phyloP scores from a whole-genome alignment of 73 alveolate species.

The Breviolum minutum region DNA sequence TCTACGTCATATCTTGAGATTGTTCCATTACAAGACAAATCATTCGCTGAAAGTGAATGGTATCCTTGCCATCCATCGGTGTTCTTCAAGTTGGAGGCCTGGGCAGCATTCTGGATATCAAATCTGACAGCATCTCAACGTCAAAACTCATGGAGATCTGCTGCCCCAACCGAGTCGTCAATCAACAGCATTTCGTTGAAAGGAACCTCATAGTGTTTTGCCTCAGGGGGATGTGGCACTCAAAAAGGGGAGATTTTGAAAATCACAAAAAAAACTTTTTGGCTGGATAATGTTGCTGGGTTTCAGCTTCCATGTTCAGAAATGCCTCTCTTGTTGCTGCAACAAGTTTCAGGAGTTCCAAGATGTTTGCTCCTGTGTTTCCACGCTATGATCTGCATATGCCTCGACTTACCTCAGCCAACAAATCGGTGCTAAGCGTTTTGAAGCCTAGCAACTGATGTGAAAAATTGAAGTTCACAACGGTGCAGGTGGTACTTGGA shows the following conservation, averaged over 20 bases:
- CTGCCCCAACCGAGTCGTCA: constrained; percentile 11
- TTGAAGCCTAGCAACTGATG: too few relatives aligned
- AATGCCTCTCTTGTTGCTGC: neutral
- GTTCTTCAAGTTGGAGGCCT: constrained; percentile 11
- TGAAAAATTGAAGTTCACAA: too few relatives aligned
- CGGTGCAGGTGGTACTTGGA: too few relatives aligned
- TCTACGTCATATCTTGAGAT: too few relatives aligned
- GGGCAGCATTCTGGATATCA: neutral
- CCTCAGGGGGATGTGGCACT: neutral
- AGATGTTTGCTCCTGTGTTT: neutral
- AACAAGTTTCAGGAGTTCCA: neutral
- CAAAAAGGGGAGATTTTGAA: neutral
- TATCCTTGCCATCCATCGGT: constrained; percentile 47
- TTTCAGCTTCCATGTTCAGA: too few relatives aligned
- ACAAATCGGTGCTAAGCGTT: too few relatives aligned
- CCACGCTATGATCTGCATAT: constrained; percentile 27
- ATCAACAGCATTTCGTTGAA: constrained; percentile 33
- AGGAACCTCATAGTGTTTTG: constrained; percentile 19
- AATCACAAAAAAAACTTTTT: neutral
- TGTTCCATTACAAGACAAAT: too few relatives aligned
- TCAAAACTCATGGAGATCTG: neutral
- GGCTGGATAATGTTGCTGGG: neutral
- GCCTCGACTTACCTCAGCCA: constrained; percentile 23
- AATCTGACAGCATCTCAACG: neutral
- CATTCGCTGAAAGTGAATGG: too few relatives aligned